phyloP scores from a whole-genome alignment of 257 asterid species.

The Paraleonurus japonicus region DNA sequence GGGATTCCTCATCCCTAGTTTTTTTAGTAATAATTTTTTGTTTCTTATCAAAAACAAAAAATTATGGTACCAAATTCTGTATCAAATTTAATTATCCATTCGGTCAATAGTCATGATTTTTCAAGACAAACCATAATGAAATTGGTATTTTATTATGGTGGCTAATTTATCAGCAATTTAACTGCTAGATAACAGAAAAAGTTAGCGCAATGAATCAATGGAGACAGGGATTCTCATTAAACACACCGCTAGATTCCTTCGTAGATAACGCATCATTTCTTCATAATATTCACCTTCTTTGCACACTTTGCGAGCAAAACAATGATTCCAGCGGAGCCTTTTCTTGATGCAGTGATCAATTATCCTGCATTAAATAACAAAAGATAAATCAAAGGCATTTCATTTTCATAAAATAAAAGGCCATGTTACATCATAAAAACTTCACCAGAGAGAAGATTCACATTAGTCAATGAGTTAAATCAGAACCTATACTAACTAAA shows the following conservation, averaged over 20 bases:
- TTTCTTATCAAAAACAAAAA: too few species aligned
- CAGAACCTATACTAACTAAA: not conserved
- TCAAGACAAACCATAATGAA: slow-evolving; percentile 8
- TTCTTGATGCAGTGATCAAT: slow-evolving; percentile 87
- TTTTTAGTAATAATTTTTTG: too few species aligned
- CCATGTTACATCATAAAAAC: not conserved
- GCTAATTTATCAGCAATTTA: not conserved
- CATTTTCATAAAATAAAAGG: not conserved
- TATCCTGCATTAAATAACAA: slow-evolving; percentile 55
- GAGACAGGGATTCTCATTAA: slow-evolving; percentile 21
- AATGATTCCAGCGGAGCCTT: slow-evolving; percentile 73
- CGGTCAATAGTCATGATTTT: not conserved
- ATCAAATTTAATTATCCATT: not conserved
- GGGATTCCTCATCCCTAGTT: too few species aligned
- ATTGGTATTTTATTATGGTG: not conserved
- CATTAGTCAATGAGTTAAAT: slow-evolving; percentile 2
- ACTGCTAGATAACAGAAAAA: not conserved
- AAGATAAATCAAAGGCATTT: slow-evolving; percentile 19
- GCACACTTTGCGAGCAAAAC: slow-evolving; percentile 92
- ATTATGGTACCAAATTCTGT: not conserved
- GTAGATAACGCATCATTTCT: slow-evolving; percentile 94
- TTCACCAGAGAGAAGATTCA: slow-evolving; percentile 5
- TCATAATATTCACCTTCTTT: slow-evolving; percentile 97
- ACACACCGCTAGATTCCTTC: slow-evolving; percentile 86
- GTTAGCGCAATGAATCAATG: slow-evolving; percentile 15